Evolutionary conservation across 805 yeast genomes (phyloP).

Genomic region (Yamadazyma akitaensis): DNA sequence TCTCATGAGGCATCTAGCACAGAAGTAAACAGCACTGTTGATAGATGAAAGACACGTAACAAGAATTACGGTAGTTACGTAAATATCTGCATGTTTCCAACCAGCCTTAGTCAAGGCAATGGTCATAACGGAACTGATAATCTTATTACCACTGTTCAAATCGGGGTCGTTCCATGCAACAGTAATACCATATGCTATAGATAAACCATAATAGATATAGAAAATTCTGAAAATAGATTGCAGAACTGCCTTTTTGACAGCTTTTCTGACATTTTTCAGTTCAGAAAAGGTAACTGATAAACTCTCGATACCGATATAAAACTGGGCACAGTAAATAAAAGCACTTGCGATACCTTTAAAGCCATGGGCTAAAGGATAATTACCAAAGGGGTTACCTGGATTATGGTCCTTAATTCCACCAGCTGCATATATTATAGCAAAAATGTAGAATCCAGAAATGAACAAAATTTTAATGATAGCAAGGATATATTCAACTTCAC

Average conservation of each 20-base stretch:
- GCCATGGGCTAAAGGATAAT: conserved; percentile 29
- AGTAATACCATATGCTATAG: conserved; percentile 30
- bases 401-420: conserved; percentile 25
- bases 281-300: conserved; percentile 29
- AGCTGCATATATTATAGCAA: conserved; percentile 20
- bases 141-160: conserved; percentile 17
- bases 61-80: conserved; percentile 37
- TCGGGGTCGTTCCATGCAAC: conserved; percentile 31
- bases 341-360: conserved; percentile 36
- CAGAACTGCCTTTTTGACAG: conserved; percentile 27
- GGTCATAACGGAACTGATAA: conserved; percentile 36
- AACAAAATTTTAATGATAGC: conserved; percentile 23
- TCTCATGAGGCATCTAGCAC: conserved; percentile 32
- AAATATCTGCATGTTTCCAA: conserved; percentile 31
- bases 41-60: conserved; percentile 41
- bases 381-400: conserved; percentile 23
- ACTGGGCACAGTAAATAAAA: conserved; percentile 46
- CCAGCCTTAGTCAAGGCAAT: conserved; percentile 34
- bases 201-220: conserved; percentile 26
- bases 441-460: conserved; percentile 19
- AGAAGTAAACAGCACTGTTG: conserved; percentile 27
- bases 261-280: conserved; percentile 29
- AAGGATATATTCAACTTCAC: conserved; percentile 27
- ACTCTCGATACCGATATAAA: conserved; percentile 31
- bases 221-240: conserved; percentile 30